Evolutionary conservation across 176 grass and related monocot species (phyloP).

Genomic region (Phyllostachys edulis): DNA sequence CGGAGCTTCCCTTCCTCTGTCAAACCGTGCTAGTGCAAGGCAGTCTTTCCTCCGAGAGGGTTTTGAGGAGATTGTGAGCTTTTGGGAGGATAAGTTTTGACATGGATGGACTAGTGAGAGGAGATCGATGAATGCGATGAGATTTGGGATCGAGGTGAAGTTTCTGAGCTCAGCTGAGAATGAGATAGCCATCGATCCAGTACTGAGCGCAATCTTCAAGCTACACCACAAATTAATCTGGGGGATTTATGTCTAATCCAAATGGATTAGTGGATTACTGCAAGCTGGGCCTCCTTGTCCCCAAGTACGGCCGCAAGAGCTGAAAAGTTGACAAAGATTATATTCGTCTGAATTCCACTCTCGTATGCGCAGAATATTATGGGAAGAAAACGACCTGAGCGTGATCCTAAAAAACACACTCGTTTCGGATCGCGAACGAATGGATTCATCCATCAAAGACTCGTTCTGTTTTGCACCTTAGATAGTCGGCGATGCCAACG

Average conservation of each 20-base stretch:
- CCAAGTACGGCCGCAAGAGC: background rate
- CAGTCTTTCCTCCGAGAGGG: background rate
- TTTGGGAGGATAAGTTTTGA: background rate
- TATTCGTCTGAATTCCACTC: background rate
- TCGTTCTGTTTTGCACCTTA: background rate
- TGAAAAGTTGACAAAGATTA: background rate
- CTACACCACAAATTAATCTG: background rate
- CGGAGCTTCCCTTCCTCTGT: background rate
- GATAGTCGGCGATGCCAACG: background rate
- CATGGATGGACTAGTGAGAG: background rate
- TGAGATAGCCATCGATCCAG: background rate
- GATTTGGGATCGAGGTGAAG: background rate
- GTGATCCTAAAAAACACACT: conserved; percentile 12
- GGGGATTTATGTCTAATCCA: background rate
- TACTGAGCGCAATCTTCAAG: background rate
- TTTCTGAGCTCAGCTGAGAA: background rate
- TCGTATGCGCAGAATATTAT: conserved; percentile 16
- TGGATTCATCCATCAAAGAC: background rate
- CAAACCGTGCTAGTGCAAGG: background rate
- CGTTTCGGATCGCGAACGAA: background rate
- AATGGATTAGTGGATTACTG: background rate
- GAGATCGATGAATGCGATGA: background rate
- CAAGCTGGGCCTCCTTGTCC: background rate
- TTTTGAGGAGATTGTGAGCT: background rate
- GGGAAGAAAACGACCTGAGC: background rate